A percentile compares a stretch with the other conserved stretches of the same genome.
These are phyloP conservation scores for Cicer chorassanicum DNA, from an alignment of 306 rosid genomes.

Conservation along the genomic window DNA sequence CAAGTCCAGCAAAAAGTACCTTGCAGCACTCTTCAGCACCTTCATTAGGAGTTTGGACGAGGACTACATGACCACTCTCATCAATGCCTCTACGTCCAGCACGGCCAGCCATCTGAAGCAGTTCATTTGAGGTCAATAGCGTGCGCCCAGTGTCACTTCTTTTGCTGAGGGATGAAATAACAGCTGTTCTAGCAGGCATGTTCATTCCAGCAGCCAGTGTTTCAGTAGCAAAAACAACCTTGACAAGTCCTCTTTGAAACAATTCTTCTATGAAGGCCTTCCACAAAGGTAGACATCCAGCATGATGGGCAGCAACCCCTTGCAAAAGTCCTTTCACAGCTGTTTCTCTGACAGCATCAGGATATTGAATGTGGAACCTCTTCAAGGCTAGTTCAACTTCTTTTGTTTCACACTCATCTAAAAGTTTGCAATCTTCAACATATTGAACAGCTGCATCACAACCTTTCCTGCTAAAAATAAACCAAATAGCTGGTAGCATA, in stretches of 20 bases:
- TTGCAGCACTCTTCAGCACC: constrained; percentile 97
- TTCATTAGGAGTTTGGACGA: constrained; percentile 81
- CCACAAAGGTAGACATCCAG: constrained; percentile 97
- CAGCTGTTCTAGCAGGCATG: constrained; percentile 97
- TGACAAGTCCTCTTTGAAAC: constrained; percentile 93
- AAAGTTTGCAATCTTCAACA: constrained; percentile 73
- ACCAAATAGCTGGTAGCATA: constrained; percentile 98
- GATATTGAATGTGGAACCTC: constrained; percentile 82
- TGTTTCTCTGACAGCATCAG: constrained; percentile 92
- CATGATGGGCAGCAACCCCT: constrained; percentile 98
- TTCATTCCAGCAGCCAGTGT: constrained; percentile 98
- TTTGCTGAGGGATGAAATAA: constrained; percentile 89
- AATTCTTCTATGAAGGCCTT: constrained; percentile 91
- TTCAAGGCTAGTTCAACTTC: constrained; percentile 91
- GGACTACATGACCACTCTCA: constrained; percentile 83
- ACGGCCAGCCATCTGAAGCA: constrained; percentile 99
- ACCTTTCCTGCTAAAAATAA: constrained; percentile 98
- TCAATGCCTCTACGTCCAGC: constrained; percentile 99
- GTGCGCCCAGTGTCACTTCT: constrained; percentile 73
- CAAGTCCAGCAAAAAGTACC: constrained; percentile 85
- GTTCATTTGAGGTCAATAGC: constrained; percentile 78
- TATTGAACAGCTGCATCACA: constrained; percentile 95
- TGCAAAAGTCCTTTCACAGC: constrained; percentile 81
- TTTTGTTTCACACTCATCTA: constrained; percentile 81
- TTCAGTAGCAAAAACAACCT: constrained; percentile 97